Evolutionary conservation across 495 filamentous ascomycete genomes (phyloP).

Genomic region (Hyaloscypha bicolor): DNA sequence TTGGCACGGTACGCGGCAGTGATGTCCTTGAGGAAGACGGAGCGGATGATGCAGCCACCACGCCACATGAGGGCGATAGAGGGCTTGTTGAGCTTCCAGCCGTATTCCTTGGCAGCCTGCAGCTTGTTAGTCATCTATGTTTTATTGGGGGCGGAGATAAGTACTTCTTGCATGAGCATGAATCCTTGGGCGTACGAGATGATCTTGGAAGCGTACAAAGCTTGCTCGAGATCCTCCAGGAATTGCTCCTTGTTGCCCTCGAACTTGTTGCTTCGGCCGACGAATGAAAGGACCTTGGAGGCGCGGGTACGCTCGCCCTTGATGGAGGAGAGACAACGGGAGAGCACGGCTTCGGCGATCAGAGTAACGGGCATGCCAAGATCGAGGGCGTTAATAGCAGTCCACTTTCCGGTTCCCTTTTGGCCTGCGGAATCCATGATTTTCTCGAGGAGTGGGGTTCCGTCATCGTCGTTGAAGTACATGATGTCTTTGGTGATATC

Average conservation of each 20-base stretch:
- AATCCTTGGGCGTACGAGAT: conserved; percentile 99
- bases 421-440: conserved; percentile 98
- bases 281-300: conserved; percentile 68
- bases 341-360: conserved; percentile 95
- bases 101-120: conserved; percentile 91
- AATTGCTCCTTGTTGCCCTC: conserved; percentile 88
- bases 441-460: conserved; percentile 90
- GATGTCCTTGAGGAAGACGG: conserved; percentile 99
- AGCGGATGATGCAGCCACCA: conserved; percentile 99
- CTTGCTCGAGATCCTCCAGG: conserved; percentile 96
- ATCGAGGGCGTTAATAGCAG: conserved; percentile 97
- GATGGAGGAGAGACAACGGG: conserved; percentile 89
- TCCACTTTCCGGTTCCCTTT: conserved; percentile 99
- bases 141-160: conserved; percentile 25
- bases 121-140: conserved; percentile 24
- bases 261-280: conserved; percentile 77
- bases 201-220: conserved; percentile 98
- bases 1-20: conserved; percentile 93
- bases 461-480: conserved; percentile 95
- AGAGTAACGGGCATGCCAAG: conserved; percentile 98
- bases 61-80: conserved; percentile 99
- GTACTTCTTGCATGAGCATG: conserved; percentile 99
- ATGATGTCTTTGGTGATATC: conserved; percentile 98
- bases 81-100: conserved; percentile 99
- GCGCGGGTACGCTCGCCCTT: conserved; percentile 92